Percentiles rank a stretch among this genome's conserved stretches.
Conservation (phyloP, 352 stramenopile species). For the Lagenidium sp. region DNA sequence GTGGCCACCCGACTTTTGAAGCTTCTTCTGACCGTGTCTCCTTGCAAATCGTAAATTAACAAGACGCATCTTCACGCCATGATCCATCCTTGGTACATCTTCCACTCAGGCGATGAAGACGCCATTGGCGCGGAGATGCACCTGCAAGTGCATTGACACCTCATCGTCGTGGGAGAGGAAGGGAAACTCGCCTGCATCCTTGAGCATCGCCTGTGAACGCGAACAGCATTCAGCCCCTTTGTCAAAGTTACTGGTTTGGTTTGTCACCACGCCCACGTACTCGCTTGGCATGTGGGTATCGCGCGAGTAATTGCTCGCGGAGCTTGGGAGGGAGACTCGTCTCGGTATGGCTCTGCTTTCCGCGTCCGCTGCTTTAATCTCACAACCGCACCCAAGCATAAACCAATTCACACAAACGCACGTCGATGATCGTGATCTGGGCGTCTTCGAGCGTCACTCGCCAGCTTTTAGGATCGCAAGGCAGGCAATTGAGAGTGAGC, state of each 20-base stretch:
- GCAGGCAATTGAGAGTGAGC: constrained; percentile 46
- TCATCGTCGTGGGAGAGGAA: constrained; percentile 70
- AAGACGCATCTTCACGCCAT: no score
- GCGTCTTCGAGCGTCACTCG: constrained; percentile 29
- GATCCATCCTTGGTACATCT: no score
- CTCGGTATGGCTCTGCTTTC: constrained; percentile 43
- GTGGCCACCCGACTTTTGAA: no score
- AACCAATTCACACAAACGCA: constrained; percentile 17
- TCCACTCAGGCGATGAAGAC: constrained; percentile 19
- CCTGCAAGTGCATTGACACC: constrained; percentile 68
- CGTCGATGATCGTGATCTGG: constrained; percentile 56
- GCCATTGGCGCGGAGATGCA: constrained; percentile 51
- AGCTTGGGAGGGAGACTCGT: constrained; percentile 30
- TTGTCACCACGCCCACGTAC: constrained; percentile 13
- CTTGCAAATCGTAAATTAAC: no score
- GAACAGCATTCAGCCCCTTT: background rate
- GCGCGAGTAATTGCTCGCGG: constrained; percentile 28
- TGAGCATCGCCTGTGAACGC: constrained; percentile 42
- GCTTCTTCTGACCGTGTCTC: no score
- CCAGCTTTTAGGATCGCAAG: constrained; percentile 40
- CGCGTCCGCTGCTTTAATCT: no score
- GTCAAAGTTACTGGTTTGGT: background rate
- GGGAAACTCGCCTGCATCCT: constrained; percentile 51
- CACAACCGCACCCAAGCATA: no score
- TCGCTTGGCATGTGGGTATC: constrained; percentile 44